Base-by-base conservation (phyloP, 1,139 yeast genomes). In the Lodderomyces theae region DNA sequence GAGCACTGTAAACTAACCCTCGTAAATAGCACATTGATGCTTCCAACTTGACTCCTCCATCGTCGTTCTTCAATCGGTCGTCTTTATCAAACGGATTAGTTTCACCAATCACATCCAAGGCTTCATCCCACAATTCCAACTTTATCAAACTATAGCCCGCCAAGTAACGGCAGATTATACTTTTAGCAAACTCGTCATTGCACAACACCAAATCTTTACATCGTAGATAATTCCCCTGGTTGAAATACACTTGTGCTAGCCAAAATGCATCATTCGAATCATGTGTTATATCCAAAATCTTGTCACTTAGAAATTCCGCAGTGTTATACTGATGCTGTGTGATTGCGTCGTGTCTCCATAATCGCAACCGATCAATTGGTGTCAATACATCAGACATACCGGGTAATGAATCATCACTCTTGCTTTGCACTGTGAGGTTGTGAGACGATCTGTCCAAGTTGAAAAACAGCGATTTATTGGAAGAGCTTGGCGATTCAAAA, bases 201-300 rank as follows among this genome's bases (percentile, higher is more conserved):
- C 67, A 58, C 8, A 77, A 63, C 25, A 78, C 58, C 37, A 90
- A 63, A 50, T 81, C 82, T 42, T 87, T 78, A 2, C 96, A 97
- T 34, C 97, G 70, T 30, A 84, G 75, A 58, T 79, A 89, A 56
- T 86, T 80, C 10, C 94, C 92, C 46, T 80, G 75, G 39, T 75
- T 68, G 60, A 81, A 87, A 57, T 85, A 82, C 2, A 86, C 95
- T 62, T 92, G 96, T 0, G 96, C 97, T 34, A 92, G 70, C 97
- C 97, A 92, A 60, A 89, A 90, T 11, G 97, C 97, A 60, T 92
- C 97, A 54, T 85, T 86, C 12, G 96, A 85, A 55, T 90, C 97
- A 47, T 79, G 75, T 1, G 90, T 85, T 44, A 90, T 65, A 0
- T 90, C 80, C 37, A 63, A 72, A 8, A 94, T 86, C 53, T 90